phyloP scores from a whole-genome alignment of 192 early-diverging fungal species.

The Backusella luteola region DNA sequence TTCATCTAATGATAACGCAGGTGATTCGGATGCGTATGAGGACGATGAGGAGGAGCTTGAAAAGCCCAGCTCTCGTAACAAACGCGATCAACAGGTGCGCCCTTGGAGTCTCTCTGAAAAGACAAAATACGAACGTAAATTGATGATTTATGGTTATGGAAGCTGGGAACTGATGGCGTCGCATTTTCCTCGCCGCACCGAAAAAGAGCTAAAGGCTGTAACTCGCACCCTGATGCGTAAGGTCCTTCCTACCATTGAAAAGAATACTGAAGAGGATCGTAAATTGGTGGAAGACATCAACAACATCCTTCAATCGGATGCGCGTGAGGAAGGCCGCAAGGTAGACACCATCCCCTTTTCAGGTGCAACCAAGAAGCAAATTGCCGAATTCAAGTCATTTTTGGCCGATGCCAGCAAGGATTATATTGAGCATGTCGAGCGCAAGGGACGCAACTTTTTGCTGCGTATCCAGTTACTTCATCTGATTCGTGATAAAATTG shows the following conservation, averaged over 20 bases:
- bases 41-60: constrained; percentile 39
- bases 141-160: constrained; percentile 64
- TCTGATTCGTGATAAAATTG: constrained; percentile 67
- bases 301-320: constrained; percentile 39
- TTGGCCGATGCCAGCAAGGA: constrained; percentile 69
- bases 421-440: constrained; percentile 70
- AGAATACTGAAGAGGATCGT: constrained; percentile 51
- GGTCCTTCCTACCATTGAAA: constrained; percentile 48
- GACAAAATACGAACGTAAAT: constrained; percentile 52
- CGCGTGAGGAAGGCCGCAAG: constrained; percentile 40
- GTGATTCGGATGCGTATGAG: constrained; percentile 44
- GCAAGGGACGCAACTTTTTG: constrained; percentile 69
- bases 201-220: constrained; percentile 57
- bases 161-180: constrained; percentile 62
- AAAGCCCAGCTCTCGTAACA: constrained; percentile 15
- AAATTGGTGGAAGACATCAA: constrained; percentile 65
- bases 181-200: constrained; percentile 55
- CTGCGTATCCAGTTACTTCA: constrained; percentile 72
- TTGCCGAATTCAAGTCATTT: constrained; percentile 66
- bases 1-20: constrained; percentile 44
- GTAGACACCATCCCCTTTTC: constrained; percentile 57
- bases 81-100: constrained; percentile 39
- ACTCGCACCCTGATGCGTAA: constrained; percentile 48
- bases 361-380: constrained; percentile 63
- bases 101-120: constrained; percentile 58